phyloP scores from a whole-genome alignment of 1,284 basidiomycete species.

The Coniferiporia weirii region DNA sequence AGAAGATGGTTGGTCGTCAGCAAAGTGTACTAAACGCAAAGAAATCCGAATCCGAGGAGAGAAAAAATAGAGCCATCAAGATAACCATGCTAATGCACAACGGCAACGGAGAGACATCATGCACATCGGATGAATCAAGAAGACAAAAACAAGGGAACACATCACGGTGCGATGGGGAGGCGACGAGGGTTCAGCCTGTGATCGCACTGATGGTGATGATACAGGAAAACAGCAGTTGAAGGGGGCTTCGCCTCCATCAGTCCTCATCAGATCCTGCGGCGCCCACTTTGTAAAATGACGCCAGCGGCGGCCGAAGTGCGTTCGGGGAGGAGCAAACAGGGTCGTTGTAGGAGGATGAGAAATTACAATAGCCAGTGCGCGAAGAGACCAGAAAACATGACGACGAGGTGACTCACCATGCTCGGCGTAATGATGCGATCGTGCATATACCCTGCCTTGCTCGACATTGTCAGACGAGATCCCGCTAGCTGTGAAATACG shows the following conservation, averaged over 20 bases:
- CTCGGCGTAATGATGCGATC: conserved; percentile 86
- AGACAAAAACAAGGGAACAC: not conserved
- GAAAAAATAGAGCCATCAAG: not conserved
- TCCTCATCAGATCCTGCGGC: not conserved
- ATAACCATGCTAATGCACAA: not conserved
- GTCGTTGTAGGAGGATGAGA: not conserved
- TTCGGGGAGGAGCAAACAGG: not conserved
- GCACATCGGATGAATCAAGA: not conserved
- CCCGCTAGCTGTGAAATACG: conserved; percentile 3
- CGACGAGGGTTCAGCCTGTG: not conserved
- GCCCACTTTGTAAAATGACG: not conserved
- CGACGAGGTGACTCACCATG: conserved; percentile 60
- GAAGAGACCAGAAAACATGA: conserved; percentile 7
- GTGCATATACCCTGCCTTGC: conserved; percentile 91
- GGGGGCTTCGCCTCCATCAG: not conserved
- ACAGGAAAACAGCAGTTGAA: not conserved
- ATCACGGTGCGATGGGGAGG: not conserved
- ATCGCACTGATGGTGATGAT: not conserved
- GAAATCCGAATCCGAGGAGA: not conserved
- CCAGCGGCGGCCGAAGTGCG: not conserved
- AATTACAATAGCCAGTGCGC: not conserved
- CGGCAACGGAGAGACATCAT: not conserved
- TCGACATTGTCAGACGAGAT: conserved; percentile 89
- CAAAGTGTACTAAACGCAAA: not conserved
- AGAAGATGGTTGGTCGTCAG: not conserved